Conservation (phyloP, 2,329 filamentous ascomycete genomes). For the Penicillium sp. region DNA sequence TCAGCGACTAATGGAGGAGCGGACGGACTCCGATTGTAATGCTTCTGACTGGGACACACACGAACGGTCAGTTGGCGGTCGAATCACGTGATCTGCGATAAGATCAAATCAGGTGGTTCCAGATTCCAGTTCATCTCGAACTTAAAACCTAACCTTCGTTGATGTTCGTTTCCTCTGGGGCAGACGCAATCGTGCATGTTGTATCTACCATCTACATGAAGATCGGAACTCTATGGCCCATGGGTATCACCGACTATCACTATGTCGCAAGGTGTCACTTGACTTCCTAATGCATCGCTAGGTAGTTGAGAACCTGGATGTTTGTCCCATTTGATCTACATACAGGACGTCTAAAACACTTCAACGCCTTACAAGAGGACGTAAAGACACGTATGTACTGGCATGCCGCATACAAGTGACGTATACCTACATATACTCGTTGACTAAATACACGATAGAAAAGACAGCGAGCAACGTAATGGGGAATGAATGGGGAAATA, state of each 20-base stretch:
- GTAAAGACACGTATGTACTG: slow-evolving; percentile 16
- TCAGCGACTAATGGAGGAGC: slow-evolving; percentile 9
- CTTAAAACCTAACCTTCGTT: too few relatives aligned
- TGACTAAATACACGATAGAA: slow-evolving; percentile 15
- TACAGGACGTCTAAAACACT: too few relatives aligned
- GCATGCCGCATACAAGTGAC: slow-evolving; percentile 14
- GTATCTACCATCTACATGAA: too few relatives aligned
- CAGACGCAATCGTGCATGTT: too few relatives aligned
- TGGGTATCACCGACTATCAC: too few relatives aligned
- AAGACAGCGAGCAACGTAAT: slow-evolving; percentile 8
- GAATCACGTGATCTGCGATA: slow-evolving; percentile 13
- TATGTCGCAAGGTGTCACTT: too few relatives aligned
- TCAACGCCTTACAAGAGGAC: background rate
- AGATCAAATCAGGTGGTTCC: background rate
- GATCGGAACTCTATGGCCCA: too few relatives aligned
- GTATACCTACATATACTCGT: slow-evolving; percentile 9
- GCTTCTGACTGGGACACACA: slow-evolving; percentile 8
- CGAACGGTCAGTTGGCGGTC: slow-evolving; percentile 13
- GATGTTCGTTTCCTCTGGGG: too few relatives aligned
- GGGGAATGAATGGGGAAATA: background rate
- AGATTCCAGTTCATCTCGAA: too few relatives aligned
- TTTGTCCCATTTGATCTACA: background rate
- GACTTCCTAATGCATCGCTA: too few relatives aligned
- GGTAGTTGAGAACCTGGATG: too few relatives aligned
- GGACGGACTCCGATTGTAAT: slow-evolving; percentile 3